These are phyloP conservation scores for Letharia columbiana DNA, from an alignment of 495 filamentous ascomycete species.

Conservation along the genomic window DNA sequence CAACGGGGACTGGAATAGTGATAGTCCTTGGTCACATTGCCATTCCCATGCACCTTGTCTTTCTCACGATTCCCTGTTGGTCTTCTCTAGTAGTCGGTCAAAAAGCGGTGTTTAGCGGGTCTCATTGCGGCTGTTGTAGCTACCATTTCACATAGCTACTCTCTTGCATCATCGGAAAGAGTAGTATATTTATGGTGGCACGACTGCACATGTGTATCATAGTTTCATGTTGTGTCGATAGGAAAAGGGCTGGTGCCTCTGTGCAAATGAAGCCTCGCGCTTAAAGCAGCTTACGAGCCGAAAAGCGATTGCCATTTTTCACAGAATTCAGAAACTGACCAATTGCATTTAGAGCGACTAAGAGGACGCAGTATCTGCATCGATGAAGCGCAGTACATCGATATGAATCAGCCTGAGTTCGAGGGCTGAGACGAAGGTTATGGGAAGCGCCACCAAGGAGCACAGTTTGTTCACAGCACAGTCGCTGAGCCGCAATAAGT, in stretches of 20 bases:
- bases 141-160: neutral
- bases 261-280: neutral
- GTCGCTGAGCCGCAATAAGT: neutral
- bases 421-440: neutral
- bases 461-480: conserved; percentile 2
- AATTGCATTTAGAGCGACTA: neutral
- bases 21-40: neutral
- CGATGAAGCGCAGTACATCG: neutral
- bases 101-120: neutral
- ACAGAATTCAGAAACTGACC: neutral
- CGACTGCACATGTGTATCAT: conserved; percentile 9
- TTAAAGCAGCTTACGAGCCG: neutral
- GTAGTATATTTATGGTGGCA: conserved; percentile 2
- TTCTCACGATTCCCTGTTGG: neutral
- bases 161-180: conserved; percentile 6
- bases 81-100: neutral
- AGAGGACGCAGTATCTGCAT: neutral
- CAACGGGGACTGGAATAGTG: conserved; percentile 1
- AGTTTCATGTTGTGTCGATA: conserved; percentile 7
- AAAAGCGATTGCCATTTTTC: neutral
- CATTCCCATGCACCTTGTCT: neutral
- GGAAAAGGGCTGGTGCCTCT: neutral
- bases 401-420: neutral
- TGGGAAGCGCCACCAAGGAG: neutral
- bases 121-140: conserved; percentile 1